These are phyloP conservation scores for Entomortierella lignicola DNA, from an alignment of 192 early-diverging fungal species.

Conservation along the genomic window DNA sequence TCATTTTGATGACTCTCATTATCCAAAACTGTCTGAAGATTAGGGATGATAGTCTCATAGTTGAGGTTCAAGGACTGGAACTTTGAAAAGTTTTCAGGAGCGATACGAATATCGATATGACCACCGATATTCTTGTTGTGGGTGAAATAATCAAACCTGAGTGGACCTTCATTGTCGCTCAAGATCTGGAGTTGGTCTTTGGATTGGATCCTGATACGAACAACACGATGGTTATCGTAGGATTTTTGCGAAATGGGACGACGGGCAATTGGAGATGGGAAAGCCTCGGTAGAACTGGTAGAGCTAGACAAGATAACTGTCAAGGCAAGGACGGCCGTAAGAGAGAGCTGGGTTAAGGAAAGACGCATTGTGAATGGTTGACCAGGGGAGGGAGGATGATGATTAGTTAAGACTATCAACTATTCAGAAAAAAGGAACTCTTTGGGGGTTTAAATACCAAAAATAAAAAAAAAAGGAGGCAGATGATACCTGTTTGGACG, in stretches of 20 bases:
- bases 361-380: conserved; percentile 13
- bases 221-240: conserved; percentile 49
- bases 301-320: conserved; percentile 19
- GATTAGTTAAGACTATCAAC: too few relatives aligned
- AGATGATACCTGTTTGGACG: too few relatives aligned
- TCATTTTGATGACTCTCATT: conserved; percentile 39
- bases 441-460: too few relatives aligned
- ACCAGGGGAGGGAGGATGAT: not conserved
- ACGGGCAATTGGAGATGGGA: not conserved
- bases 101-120: conserved; percentile 46
- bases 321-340: conserved; percentile 36
- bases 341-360: conserved; percentile 20
- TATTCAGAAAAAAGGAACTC: too few relatives aligned
- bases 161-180: conserved; percentile 22
- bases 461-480: too few relatives aligned
- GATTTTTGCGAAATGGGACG: conserved; percentile 6
- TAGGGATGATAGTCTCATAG: conserved; percentile 48
- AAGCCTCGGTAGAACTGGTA: not conserved
- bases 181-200: conserved; percentile 33
- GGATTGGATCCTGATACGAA: conserved; percentile 48
- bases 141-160: conserved; percentile 32
- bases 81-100: conserved; percentile 25
- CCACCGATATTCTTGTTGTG: conserved; percentile 45
- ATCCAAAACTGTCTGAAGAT: conserved; percentile 59
- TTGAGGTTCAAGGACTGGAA: conserved; percentile 39